Percentiles rank a stretch among this genome's conserved stretches.
These are phyloP conservation scores for Cochlearia excelsa DNA, from an alignment of 345 rosid species.

Conservation along the genomic window DNA sequence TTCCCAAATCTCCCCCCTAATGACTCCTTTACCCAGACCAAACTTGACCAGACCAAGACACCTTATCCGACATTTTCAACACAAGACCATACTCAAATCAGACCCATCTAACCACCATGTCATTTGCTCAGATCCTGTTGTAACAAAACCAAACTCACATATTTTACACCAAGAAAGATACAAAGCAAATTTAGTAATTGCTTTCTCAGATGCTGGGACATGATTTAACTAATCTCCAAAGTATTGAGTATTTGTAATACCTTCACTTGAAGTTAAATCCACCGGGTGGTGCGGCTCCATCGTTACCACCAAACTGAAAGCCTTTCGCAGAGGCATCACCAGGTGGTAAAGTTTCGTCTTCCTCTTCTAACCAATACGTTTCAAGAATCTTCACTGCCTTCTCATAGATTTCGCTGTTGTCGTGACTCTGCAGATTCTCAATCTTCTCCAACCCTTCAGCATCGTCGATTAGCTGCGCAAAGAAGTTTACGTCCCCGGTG, in stretches of 20 bases:
- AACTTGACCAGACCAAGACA: conserved; percentile 18
- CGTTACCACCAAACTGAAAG: conserved; percentile 61
- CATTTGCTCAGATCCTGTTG: conserved; percentile 25
- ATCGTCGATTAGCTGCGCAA: conserved; percentile 72
- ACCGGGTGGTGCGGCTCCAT: conserved; percentile 60
- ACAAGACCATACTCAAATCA: conserved; percentile 33
- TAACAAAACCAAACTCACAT: conserved; percentile 27
- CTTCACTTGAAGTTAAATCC: conserved; percentile 81
- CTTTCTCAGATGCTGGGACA: conserved; percentile 14
- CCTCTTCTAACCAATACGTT: conserved; percentile 79
- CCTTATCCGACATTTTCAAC: conserved; percentile 29
- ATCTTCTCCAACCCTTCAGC: conserved; percentile 79
- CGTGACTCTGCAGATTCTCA: conserved; percentile 81
- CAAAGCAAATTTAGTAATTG: not conserved
- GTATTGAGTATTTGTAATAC: conserved; percentile 23
- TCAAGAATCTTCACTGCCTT: conserved; percentile 84
- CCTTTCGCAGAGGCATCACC: conserved; percentile 57
- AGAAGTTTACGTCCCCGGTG: conserved; percentile 55
- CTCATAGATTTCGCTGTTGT: conserved; percentile 80
- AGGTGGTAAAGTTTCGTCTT: conserved; percentile 69
- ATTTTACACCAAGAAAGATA: not conserved
- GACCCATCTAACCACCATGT: conserved; percentile 24
- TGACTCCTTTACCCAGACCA: conserved; percentile 15
- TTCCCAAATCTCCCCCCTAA: conserved; percentile 20
- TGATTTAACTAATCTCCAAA: conserved; percentile 12